Base-by-base conservation (phyloP, 2,329 filamentous ascomycete genomes). In the Trichoderma oligosporum region DNA sequence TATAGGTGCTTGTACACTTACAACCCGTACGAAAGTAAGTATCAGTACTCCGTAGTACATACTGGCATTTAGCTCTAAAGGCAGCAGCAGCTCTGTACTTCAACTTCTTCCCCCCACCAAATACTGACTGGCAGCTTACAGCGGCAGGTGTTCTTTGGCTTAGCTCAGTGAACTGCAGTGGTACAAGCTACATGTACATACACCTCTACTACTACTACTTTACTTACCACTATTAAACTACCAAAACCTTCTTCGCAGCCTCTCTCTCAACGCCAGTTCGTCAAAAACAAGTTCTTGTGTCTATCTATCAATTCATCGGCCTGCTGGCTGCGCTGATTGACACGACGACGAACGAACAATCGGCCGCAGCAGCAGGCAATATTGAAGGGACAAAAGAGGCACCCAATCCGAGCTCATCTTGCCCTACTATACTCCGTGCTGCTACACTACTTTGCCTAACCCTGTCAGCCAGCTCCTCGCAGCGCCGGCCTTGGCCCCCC, bases 281-380 rank as follows among this genome's bases (percentile, higher is more conserved):
- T 61, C 57, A 62, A 63, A 62, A 61, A 14, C 56, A 39, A 45
- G 20, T 33, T 49, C 47, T 41, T 11, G 27, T 31, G 7, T 39
- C 41, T 39, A n/a, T 42, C 51, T 36, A 4, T 25, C 31, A 27
- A 60, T 57, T 63, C 64, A 64, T 64, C 62, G 53, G 44, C 22
- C 45, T 61, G 60, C 64, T 59, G 51, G 62, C 42, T 45, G 55
- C 44, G 45, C 54, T 49, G 29, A 42, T 53, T 36, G 33, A 38
- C 16, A 14, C 11, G 44, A 47, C 24, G 16, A 25, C 48, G 20
- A 35, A 38, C 46, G 14, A 41, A n/a, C 48, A 52, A 12, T 52
- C 46, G 38, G 38, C 49, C 18, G 38, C 22, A 9, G 45, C 18
- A 27, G 18, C 25, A 51, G 31, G n/a, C 22, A 20, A 31, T 25